These are phyloP conservation scores for Podospora appendiculata DNA, from an alignment of 495 filamentous ascomycete species.

Conservation along the genomic window DNA sequence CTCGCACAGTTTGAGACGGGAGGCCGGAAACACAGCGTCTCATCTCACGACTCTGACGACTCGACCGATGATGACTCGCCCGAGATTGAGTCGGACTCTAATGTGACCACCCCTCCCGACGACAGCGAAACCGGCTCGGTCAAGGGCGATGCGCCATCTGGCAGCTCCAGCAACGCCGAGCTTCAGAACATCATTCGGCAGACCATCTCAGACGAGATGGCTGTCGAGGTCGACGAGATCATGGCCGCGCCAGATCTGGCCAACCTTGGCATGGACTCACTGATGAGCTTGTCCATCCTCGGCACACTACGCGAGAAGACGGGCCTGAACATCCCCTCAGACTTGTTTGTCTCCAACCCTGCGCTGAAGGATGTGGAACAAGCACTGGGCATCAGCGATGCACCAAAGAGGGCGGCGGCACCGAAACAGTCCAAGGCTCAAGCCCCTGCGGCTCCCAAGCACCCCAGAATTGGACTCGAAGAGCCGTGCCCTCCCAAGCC, in stretches of 20 bases:
- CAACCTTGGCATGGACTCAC: slow-evolving; percentile 53
- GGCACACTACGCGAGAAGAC: slow-evolving; percentile 53
- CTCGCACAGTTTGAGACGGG: slow-evolving; percentile 40
- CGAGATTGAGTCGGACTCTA: slow-evolving; percentile 36
- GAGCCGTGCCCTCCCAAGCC: slow-evolving; percentile 25
- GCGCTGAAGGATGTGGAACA: slow-evolving; percentile 41
- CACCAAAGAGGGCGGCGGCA: slow-evolving; percentile 26
- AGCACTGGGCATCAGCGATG: slow-evolving; percentile 33
- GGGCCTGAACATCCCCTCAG: slow-evolving; percentile 35
- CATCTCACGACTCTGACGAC: slow-evolving; percentile 20
- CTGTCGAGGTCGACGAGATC: slow-evolving; percentile 57
- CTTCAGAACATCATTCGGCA: slow-evolving; percentile 46
- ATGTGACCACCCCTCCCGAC: slow-evolving; percentile 39
- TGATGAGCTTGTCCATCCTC: slow-evolving; percentile 50
- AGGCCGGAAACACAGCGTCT: slow-evolving; percentile 18
- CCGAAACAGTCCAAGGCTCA: slow-evolving; percentile 28
- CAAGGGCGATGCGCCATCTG: slow-evolving; percentile 24
- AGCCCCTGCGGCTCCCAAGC: slow-evolving; percentile 12
- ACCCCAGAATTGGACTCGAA: slow-evolving; percentile 25
- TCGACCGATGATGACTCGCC: slow-evolving; percentile 34
- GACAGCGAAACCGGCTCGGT: slow-evolving; percentile 35
- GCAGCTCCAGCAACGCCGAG: slow-evolving; percentile 26
- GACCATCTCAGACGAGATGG: slow-evolving; percentile 63
- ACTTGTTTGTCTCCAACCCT: slow-evolving; percentile 40
- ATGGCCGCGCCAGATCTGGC: slow-evolving; percentile 40